These are phyloP conservation scores for Inga laurina DNA, from an alignment of 306 rosid species.

Conservation along the genomic window DNA sequence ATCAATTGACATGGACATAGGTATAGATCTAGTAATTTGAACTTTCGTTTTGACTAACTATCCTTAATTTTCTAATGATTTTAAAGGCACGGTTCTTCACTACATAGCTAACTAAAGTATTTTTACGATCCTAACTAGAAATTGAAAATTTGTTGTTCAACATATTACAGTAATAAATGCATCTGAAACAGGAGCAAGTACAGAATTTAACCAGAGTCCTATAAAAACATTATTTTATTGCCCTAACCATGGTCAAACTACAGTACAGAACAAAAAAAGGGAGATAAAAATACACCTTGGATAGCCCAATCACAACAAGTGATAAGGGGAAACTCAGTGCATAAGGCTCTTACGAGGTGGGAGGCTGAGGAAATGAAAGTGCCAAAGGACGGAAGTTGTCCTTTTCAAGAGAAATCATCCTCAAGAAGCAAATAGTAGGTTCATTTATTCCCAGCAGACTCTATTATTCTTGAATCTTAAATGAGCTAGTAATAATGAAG, in stretches of 20 bases:
- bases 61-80: background rate
- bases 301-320: background rate
- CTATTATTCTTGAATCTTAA: slow-evolving; percentile 29
- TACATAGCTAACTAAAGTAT: background rate
- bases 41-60: background rate
- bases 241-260: slow-evolving; percentile 16
- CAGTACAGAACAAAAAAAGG: background rate
- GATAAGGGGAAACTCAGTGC: slow-evolving; percentile 8
- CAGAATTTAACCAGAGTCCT: slow-evolving; percentile 38
- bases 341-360: too few relatives aligned
- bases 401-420: slow-evolving; percentile 58
- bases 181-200: background rate
- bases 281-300: slow-evolving; percentile 17
- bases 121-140: background rate
- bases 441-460: slow-evolving; percentile 30
- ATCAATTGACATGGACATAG: background rate
- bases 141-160: background rate
- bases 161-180: background rate
- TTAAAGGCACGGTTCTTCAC: background rate
- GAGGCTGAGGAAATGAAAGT: slow-evolving; percentile 47
- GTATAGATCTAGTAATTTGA: background rate
- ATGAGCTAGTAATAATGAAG: background rate
- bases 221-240: slow-evolving; percentile 13
- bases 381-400: slow-evolving; percentile 99
- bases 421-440: background rate